Evolutionary conservation across 192 early-diverging fungal species (phyloP), one percentile per base, ranked within the genome.

Genomic region (Backusella mclennaniae): DNA sequence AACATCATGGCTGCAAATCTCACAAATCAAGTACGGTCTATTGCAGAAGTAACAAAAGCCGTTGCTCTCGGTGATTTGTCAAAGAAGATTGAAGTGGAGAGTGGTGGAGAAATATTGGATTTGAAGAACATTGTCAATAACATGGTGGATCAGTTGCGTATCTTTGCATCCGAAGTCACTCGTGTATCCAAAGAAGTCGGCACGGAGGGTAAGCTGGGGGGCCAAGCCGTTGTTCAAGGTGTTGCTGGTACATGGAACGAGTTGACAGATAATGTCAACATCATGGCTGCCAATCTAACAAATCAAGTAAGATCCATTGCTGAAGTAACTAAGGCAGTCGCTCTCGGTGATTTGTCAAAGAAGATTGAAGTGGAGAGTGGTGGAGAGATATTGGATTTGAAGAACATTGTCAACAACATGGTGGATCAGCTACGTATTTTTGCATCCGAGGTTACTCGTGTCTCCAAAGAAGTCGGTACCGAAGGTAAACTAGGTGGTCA

Each of bases 401-500:
- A 90, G 74, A 77, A 79, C 1, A 91, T 87, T 2, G 88, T 92
- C 68, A 92, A 91, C 82, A 76, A 78, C 14, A 89, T 92, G 85
- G 90, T 91, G n/a, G 80, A 83, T 66, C 88, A 87, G 33, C 75
- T 91, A 4, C 75, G 73, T 52, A 86, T 83, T 8, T 90, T 92
- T 84, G 89, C 89, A 2, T 76, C 83, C 0, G 91, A 92, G 76
- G 87, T 91, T 35, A 87, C 85, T 35, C 83, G 87, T 66, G 90
- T 92, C 14, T 89, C 90, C 6, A 82, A 84, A 14, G 88, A 89
- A 74, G 91, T 92, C 19, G 91, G 91, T 44, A 90, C 86, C 0
- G 89, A 93, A 66, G 93, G 93, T 44, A 91, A 90, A 66, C 82
- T 95, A 36, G 93, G 93, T 46, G 93, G 86, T 36, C 91, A 93